These are phyloP conservation scores for Globisporangium rhizosaccharum DNA, from an alignment of 352 stramenopile species.

Conservation along the genomic window DNA sequence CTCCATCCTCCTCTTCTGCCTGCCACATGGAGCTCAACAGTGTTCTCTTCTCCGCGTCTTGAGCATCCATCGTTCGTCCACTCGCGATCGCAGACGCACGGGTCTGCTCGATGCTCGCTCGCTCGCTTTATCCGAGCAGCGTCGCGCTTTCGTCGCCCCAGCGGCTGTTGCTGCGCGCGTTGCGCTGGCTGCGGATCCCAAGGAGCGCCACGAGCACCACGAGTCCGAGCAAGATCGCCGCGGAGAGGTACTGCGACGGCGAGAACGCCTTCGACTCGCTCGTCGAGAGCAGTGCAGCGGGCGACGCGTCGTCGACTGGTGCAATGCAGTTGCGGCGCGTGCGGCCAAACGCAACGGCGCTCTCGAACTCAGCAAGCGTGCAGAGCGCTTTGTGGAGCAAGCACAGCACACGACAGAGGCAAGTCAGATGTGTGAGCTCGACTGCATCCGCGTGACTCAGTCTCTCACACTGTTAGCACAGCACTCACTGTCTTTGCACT, in stretches of 20 bases:
- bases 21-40: no score
- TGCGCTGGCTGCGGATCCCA: slow-evolving; percentile 32
- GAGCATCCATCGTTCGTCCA: no score
- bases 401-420: background rate
- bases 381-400: slow-evolving; percentile 31
- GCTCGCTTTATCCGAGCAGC: slow-evolving; percentile 17
- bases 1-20: no score
- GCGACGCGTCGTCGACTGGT: slow-evolving; percentile 19
- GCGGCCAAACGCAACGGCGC: slow-evolving; percentile 54
- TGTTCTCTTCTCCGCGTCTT: no score
- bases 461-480: background rate
- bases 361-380: slow-evolving; percentile 51
- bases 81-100: background rate
- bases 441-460: background rate
- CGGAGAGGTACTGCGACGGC: slow-evolving; percentile 43
- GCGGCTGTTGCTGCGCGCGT: slow-evolving; percentile 9
- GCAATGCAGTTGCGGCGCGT: slow-evolving; percentile 44
- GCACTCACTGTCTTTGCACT: slow-evolving; percentile 65
- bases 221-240: slow-evolving; percentile 50
- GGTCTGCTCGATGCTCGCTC: background rate
- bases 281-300: slow-evolving; percentile 21
- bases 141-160: slow-evolving; percentile 16
- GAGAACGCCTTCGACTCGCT: slow-evolving; percentile 9
- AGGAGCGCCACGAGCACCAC: slow-evolving; percentile 46
- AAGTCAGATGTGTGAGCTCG: background rate